Conservation (phyloP, 768 basidiomycete species). For the Chlorophyllum brunneum region DNA sequence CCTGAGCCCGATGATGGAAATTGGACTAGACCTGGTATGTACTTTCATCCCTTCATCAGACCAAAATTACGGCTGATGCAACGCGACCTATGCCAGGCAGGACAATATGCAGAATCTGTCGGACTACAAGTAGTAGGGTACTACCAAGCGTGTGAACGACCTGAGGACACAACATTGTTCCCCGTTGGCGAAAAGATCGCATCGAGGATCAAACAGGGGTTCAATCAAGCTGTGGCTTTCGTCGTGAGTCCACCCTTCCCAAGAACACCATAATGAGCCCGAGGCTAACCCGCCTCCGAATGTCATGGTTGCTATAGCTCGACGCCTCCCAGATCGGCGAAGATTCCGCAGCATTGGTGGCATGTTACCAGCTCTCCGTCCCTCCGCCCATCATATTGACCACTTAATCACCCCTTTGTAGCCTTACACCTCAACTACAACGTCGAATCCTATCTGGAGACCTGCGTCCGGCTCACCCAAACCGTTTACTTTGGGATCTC, state of each 20-base stretch:
- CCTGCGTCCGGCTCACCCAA: constrained; percentile 29
- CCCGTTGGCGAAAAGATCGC: constrained; percentile 66
- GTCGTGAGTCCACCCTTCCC: constrained; percentile 44
- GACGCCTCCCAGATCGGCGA: constrained; percentile 57
- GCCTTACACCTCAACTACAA: constrained; percentile 47
- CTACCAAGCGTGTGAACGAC: constrained; percentile 67
- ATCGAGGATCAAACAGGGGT: constrained; percentile 47
- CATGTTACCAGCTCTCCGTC: constrained; percentile 28
- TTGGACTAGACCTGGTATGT: constrained; percentile 72
- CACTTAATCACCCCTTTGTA: constrained; percentile 19
- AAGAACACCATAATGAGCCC: neutral
- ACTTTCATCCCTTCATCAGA: neutral
- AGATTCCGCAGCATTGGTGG: constrained; percentile 51
- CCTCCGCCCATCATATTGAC: neutral
- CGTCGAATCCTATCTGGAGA: constrained; percentile 41
- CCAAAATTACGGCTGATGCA: constrained; percentile 1
- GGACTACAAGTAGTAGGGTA: constrained; percentile 62
- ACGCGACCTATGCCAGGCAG: constrained; percentile 39
- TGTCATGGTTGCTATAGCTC: constrained; percentile 34
- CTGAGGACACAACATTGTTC: constrained; percentile 57
- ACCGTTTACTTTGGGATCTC: constrained; percentile 43
- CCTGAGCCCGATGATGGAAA: constrained; percentile 83
- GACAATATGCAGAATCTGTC: constrained; percentile 51
- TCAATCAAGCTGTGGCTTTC: constrained; percentile 61
- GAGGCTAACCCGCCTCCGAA: constrained; percentile 9